Conservation (phyloP, 257 asterid species). For the Fraxinus excelsior region DNA sequence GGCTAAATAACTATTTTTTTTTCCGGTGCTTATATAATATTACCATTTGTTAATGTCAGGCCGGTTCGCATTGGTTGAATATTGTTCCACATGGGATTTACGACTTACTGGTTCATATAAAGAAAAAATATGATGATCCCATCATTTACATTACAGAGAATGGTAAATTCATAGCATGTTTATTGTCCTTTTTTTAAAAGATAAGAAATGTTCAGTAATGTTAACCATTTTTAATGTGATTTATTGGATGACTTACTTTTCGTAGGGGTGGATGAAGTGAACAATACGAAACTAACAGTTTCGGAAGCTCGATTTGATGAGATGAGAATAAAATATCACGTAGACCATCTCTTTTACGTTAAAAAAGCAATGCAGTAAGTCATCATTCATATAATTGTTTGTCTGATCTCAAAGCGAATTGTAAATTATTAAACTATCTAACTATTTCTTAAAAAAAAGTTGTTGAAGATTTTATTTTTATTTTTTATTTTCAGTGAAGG, state of each 20-base stretch:
- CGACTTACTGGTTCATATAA: constrained; percentile 5
- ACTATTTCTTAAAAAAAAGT: too few relatives aligned
- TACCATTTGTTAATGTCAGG: background rate
- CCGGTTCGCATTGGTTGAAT: constrained; percentile 22
- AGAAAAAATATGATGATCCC: constrained; percentile 19
- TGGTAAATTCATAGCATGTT: constrained; percentile 3
- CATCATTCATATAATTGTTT: background rate
- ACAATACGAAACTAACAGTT: background rate
- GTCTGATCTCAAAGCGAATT: too few relatives aligned
- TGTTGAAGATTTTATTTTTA: too few relatives aligned
- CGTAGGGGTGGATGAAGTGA: constrained; percentile 18
- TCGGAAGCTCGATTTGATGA: constrained; percentile 9
- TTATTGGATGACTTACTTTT: background rate
- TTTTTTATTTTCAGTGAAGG: constrained; percentile 3
- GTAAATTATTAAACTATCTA: background rate
- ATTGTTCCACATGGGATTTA: constrained; percentile 26
- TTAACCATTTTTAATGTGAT: background rate
- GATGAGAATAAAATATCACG: background rate
- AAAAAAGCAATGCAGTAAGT: constrained; percentile 13
- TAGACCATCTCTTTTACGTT: constrained; percentile 16
- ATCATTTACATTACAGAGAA: constrained; percentile 36
- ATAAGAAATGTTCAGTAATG: background rate
- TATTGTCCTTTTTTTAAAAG: background rate
- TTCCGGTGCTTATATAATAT: background rate
- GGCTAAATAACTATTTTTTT: too few relatives aligned